A percentile compares a stretch with the other conserved stretches of the same genome.
These are phyloP conservation scores for Pulveroboletus sp. DNA, from an alignment of 768 basidiomycete species.

Conservation along the genomic window DNA sequence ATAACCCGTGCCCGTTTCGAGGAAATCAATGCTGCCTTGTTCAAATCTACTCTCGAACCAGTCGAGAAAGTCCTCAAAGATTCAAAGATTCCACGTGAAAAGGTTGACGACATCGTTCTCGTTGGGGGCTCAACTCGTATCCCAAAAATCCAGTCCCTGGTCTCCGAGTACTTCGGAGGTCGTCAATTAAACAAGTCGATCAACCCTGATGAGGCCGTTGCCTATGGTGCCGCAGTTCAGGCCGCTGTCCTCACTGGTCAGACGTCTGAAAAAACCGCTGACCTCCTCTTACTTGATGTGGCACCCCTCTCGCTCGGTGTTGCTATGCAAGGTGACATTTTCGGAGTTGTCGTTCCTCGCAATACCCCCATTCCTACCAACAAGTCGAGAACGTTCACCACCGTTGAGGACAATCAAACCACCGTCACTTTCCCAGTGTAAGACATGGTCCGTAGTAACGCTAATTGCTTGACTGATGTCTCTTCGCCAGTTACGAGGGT, in stretches of 20 bases:
- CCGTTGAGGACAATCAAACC: slow-evolving; percentile 99
- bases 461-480: slow-evolving; percentile 6
- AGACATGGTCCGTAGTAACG: slow-evolving; percentile 20
- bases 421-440: slow-evolving; percentile 99
- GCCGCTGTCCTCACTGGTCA: slow-evolving; percentile 98
- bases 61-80: slow-evolving; percentile 99
- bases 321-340: slow-evolving; percentile 99
- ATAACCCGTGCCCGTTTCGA: slow-evolving; percentile 99
- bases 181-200: slow-evolving; percentile 99
- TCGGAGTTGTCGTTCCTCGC: slow-evolving; percentile 98
- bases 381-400: slow-evolving; percentile 98
- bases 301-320: slow-evolving; percentile 98
- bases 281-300: slow-evolving; percentile 97
- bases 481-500: slow-evolving; percentile 77
- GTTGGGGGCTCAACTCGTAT: slow-evolving; percentile 99
- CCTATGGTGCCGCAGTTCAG: slow-evolving; percentile 99
- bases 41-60: slow-evolving; percentile 97
- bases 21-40: slow-evolving; percentile 92
- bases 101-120: slow-evolving; percentile 98
- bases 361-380: slow-evolving; percentile 99
- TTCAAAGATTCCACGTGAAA: slow-evolving; percentile 94
- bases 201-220: slow-evolving; percentile 99
- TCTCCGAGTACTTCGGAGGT: slow-evolving; percentile 97
- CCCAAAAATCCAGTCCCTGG: slow-evolving; percentile 96
- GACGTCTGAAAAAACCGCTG: slow-evolving; percentile 98